Evolutionary conservation across 1,139 yeast species (phyloP).

Genomic region (Trichomonascaceae sp.): DNA sequence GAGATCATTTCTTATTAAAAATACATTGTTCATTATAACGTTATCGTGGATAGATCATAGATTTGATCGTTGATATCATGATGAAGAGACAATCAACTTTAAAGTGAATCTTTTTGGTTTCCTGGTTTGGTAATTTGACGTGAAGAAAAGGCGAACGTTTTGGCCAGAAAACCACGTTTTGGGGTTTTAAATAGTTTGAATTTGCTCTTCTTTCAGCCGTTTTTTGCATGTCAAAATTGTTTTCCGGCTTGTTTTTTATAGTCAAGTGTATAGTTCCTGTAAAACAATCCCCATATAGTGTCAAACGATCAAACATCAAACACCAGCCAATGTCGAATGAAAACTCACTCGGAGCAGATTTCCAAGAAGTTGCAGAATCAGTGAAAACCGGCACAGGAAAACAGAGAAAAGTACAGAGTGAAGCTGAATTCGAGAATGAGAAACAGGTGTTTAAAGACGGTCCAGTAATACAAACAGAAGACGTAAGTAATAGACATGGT

Average conservation of each 20-base stretch:
- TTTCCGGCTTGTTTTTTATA: not conserved
- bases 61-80: not conserved
- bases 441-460: slow-evolving; percentile 21
- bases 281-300: not conserved
- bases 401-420: slow-evolving; percentile 30
- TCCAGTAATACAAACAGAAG: slow-evolving; percentile 29
- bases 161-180: not conserved
- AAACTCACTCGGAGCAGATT: slow-evolving; percentile 3
- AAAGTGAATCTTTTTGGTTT: not conserved
- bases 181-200: not conserved
- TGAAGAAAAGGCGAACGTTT: not conserved
- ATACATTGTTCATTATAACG: not conserved
- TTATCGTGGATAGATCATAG: not conserved
- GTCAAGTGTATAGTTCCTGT: not conserved
- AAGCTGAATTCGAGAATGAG: slow-evolving; percentile 29
- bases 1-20: not conserved
- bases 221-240: not conserved
- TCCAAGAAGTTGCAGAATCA: slow-evolving; percentile 6
- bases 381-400: slow-evolving; percentile 7
- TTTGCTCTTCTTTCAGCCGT: not conserved
- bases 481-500: slow-evolving; percentile 12
- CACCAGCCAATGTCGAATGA: not conserved
- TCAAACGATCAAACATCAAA: not conserved
- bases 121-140: not conserved
- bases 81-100: not conserved